Evolutionary conservation across 192 early-diverging fungal species (phyloP).

Genomic region (Chytriomyces confervae): DNA sequence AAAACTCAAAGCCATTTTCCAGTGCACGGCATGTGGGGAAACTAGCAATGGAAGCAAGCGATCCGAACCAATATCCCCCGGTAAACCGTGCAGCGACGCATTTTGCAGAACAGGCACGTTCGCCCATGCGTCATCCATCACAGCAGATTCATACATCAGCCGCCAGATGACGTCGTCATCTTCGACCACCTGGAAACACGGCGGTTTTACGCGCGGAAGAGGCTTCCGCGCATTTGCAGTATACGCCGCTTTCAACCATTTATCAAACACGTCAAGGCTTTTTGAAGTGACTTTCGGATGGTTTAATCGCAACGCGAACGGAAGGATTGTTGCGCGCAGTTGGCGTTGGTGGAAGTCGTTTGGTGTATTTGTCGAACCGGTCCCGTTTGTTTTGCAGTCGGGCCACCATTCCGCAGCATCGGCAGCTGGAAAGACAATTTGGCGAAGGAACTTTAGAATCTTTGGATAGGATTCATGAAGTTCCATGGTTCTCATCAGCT

Average conservation of each 20-base stretch:
- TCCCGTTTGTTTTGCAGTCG: not conserved
- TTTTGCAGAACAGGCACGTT: not conserved
- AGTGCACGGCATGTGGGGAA: not conserved
- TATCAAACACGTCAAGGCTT: not conserved
- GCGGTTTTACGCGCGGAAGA: not conserved
- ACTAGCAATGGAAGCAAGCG: not conserved
- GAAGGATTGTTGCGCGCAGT: constrained; percentile 7
- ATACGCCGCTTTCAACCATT: not conserved
- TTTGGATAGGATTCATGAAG: not conserved
- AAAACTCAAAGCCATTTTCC: not conserved
- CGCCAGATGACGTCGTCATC: not conserved
- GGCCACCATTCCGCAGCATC: not conserved
- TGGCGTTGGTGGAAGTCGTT: not conserved
- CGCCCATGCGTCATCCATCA: not conserved
- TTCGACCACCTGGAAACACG: constrained; percentile 14
- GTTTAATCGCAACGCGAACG: constrained; percentile 4
- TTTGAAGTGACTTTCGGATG: not conserved
- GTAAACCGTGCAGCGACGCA: not conserved
- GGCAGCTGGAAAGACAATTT: not conserved
- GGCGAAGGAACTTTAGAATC: not conserved
- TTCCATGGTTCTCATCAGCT: constrained; percentile 3
- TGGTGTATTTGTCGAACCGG: not conserved
- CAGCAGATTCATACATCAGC: constrained; percentile 9
- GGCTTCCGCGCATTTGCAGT: not conserved
- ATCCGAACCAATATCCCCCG: constrained; percentile 2